Conservation (phyloP, 306 rosid species). For the Psophocarpus tetragonolobus region DNA sequence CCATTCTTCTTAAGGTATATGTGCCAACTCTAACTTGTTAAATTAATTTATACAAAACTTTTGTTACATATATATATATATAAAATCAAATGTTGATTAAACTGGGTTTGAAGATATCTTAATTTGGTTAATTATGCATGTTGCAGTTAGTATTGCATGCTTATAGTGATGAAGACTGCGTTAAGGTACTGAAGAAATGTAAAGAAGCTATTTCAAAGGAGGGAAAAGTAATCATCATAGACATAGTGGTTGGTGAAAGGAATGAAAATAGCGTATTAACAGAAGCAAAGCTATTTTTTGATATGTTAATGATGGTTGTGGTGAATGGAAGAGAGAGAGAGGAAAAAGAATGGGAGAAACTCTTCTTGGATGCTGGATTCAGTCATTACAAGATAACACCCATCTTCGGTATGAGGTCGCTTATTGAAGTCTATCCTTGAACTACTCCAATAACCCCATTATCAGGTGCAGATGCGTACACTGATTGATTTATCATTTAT, state of each 20-base stretch:
- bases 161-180: constrained; percentile 48
- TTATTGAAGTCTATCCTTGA: constrained; percentile 62
- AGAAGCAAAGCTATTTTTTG: constrained; percentile 42
- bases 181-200: constrained; percentile 52
- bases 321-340: constrained; percentile 51
- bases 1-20: constrained; percentile 42
- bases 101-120: background rate
- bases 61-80: background rate
- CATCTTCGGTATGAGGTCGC: constrained; percentile 47
- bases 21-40: background rate
- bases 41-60: background rate
- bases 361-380: constrained; percentile 58
- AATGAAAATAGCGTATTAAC: constrained; percentile 31
- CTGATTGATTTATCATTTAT: background rate
- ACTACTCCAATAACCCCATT: background rate
- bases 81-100: no score
- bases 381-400: constrained; percentile 45
- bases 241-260: constrained; percentile 49
- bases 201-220: constrained; percentile 43
- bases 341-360: constrained; percentile 56
- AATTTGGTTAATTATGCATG: background rate
- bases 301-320: constrained; percentile 53
- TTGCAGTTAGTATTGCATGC: constrained; percentile 46
- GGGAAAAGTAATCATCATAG: constrained; percentile 57
- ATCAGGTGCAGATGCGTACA: background rate